phyloP scores from a whole-genome alignment of 495 filamentous ascomycete species.

The Thermothielavioides terrestris region DNA sequence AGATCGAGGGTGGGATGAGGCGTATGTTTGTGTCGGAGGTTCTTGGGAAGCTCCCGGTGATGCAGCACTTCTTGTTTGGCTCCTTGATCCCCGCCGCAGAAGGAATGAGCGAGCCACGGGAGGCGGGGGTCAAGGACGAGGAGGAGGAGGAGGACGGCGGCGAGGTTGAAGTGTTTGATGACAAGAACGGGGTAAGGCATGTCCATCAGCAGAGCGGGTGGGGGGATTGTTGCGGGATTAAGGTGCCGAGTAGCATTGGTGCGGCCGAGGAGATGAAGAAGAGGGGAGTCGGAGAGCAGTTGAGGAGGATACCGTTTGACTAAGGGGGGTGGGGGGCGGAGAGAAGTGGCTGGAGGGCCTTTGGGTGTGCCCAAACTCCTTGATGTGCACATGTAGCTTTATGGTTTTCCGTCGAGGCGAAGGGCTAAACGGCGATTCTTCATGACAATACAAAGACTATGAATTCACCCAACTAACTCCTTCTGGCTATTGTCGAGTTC shows the following conservation, averaged over 20 bases:
- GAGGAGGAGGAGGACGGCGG: conserved; percentile 47
- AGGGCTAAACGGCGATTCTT: too few relatives aligned
- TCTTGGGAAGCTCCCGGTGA: conserved; percentile 86
- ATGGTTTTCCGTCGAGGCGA: too few relatives aligned
- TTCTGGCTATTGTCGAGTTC: too few relatives aligned
- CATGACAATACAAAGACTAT: too few relatives aligned
- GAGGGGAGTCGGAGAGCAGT: conserved; percentile 47
- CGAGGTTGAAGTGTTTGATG: conserved; percentile 47
- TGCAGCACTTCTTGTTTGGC: conserved; percentile 97
- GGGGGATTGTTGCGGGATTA: conserved; percentile 98
- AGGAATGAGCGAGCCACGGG: conserved; percentile 62
- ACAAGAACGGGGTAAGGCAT: conserved; percentile 58
- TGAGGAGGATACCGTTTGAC: conserved; percentile 90
- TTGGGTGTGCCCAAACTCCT: too few relatives aligned
- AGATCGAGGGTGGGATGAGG: conserved; percentile 90
- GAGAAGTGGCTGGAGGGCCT: too few relatives aligned
- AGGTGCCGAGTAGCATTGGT: conserved; percentile 87
- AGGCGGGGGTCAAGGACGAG: conserved; percentile 30
- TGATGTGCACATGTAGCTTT: too few relatives aligned
- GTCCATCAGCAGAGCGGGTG: conserved; percentile 60
- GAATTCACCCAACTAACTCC: too few relatives aligned
- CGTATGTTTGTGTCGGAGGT: conserved; percentile 95
- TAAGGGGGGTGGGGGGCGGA: conserved; percentile 35
- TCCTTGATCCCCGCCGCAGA: conserved; percentile 66
- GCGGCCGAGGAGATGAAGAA: conserved; percentile 83